Conservation (phyloP, 331 rosid genomes). For the Quercus tomentella region DNA sequence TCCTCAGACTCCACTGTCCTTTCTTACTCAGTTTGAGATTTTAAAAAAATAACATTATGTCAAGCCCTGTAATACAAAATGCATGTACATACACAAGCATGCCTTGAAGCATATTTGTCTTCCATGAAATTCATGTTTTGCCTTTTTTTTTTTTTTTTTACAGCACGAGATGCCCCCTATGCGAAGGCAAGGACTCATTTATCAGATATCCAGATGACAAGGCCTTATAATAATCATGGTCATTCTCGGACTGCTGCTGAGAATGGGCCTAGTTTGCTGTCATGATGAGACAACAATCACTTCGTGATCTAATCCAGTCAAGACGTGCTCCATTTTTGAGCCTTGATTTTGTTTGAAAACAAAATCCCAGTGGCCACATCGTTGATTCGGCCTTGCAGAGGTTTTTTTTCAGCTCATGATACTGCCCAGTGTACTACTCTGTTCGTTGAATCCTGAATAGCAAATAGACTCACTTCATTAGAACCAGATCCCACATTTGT, state of each 20-base stretch:
- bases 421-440: no score
- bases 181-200: conserved; percentile 82
- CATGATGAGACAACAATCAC: conserved; percentile 29
- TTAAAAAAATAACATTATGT: not conserved
- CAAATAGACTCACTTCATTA: not conserved
- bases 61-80: no score
- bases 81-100: not conserved
- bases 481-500: conserved; percentile 20
- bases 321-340: not conserved
- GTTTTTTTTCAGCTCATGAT: not conserved
- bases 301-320: conserved; percentile 11
- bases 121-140: conserved; percentile 8
- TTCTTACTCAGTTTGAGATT: not conserved
- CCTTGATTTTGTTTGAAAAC: not conserved
- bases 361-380: not conserved
- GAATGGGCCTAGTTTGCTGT: conserved; percentile 80
- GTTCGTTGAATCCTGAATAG: not conserved
- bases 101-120: not conserved
- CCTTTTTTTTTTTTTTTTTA: conserved; percentile 7
- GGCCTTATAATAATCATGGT: conserved; percentile 57
- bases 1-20: not conserved
- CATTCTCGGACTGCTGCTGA: conserved; percentile 71
- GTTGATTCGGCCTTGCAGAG: not conserved
- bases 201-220: conserved; percentile 79
- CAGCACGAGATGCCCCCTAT: conserved; percentile 95